phyloP scores from a whole-genome alignment of 2,329 filamentous ascomycete genomes.

The Lomentospora prolificans region DNA sequence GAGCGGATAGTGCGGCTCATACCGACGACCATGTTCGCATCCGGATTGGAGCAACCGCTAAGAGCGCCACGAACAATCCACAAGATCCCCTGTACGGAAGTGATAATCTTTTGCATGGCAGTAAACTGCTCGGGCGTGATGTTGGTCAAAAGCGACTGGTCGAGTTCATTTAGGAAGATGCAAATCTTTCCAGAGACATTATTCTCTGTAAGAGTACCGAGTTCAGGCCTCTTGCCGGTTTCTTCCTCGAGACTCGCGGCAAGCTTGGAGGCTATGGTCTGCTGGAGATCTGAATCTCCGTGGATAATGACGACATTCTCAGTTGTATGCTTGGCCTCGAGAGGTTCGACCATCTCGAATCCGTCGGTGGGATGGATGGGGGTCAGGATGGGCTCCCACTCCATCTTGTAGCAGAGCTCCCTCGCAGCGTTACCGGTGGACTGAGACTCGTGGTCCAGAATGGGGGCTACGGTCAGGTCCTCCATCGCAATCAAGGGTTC shows the following conservation, averaged over 20 bases:
- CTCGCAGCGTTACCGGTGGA: slow-evolving; percentile 9
- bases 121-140: slow-evolving; percentile 28
- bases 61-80: slow-evolving; percentile 32
- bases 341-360: not conserved
- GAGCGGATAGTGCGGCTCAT: slow-evolving; percentile 35
- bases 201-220: slow-evolving; percentile 15
- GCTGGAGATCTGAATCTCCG: slow-evolving; percentile 12
- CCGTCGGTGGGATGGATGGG: slow-evolving; percentile 1
- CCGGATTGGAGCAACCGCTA: slow-evolving; percentile 23
- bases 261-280: slow-evolving; percentile 11
- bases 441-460: slow-evolving; percentile 13
- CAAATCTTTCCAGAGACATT: slow-evolving; percentile 16
- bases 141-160: slow-evolving; percentile 30
- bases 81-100: slow-evolving; percentile 24
- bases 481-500: slow-evolving; percentile 16
- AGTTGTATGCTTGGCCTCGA: not conserved
- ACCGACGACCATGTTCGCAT: slow-evolving; percentile 34
- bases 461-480: slow-evolving; percentile 15
- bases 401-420: slow-evolving; percentile 17
- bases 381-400: slow-evolving; percentile 13
- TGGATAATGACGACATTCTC: slow-evolving; percentile 14
- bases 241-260: slow-evolving; percentile 11
- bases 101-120: slow-evolving; percentile 24
- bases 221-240: slow-evolving; percentile 11
- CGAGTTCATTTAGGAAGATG: slow-evolving; percentile 34